Conservation (phyloP, 192 early-diverging fungal species). For the Chytriomyces sp. region DNA sequence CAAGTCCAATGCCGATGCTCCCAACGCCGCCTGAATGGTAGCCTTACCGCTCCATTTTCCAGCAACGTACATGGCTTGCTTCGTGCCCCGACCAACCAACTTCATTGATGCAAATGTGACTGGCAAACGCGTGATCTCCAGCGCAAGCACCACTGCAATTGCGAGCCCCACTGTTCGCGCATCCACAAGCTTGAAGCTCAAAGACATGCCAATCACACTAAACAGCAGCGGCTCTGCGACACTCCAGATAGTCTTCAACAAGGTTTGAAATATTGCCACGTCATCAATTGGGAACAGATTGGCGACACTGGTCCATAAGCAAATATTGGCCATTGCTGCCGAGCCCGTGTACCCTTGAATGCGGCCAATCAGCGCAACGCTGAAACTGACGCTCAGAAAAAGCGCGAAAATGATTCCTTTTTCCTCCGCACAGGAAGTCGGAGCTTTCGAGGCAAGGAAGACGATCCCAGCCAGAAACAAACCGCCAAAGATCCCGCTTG, state of each 20-base stretch:
- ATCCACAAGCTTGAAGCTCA: neutral
- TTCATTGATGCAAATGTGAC: neutral
- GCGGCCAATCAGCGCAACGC: neutral
- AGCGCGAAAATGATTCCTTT: neutral
- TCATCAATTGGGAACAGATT: neutral
- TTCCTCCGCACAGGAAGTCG: neutral
- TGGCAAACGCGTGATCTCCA: neutral
- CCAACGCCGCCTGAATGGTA: conserved; percentile 7
- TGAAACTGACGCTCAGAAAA: neutral
- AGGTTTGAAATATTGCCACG: neutral
- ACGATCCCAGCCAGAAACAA: neutral
- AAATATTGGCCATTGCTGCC: conserved; percentile 8
- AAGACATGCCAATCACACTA: conserved; percentile 7
- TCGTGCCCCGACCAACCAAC: neutral
- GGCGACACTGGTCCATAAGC: neutral
- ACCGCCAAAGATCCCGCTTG: neutral
- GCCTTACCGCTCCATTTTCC: conserved; percentile 15
- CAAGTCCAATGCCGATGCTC: neutral
- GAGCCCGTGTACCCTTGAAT: neutral
- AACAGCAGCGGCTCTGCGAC: neutral
- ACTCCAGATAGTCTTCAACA: conserved; percentile 1
- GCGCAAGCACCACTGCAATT: neutral
- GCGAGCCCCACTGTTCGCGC: neutral
- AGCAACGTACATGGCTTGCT: neutral
- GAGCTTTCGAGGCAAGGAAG: neutral